phyloP scores from a whole-genome alignment of 352 stramenopile species.

The Pythium folliculosum region DNA sequence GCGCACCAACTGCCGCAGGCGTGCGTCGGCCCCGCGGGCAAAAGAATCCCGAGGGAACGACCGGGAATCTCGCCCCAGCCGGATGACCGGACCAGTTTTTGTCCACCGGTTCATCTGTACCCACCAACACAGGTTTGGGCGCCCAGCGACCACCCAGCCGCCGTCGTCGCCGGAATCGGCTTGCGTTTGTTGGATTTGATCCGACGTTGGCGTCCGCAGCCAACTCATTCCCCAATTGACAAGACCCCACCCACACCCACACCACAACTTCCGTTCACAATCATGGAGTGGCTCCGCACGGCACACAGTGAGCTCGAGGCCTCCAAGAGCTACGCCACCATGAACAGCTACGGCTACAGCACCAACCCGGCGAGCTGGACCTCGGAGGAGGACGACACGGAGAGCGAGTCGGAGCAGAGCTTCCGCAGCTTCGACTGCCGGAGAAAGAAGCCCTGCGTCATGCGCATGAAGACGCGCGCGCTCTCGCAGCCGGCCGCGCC shows the following conservation, averaged over 20 bases:
- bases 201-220: conserved; percentile 5
- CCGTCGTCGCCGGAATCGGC: conserved; percentile 1
- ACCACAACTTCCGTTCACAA: neutral
- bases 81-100: conserved; percentile 26
- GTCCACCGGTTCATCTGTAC: conserved; percentile 18
- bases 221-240: conserved; percentile 36
- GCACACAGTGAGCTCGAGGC: conserved; percentile 1
- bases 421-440: conserved; percentile 53
- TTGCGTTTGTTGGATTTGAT: conserved; percentile 17
- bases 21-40: conserved; percentile 8
- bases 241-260: conserved; percentile 16
- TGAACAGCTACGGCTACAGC: conserved; percentile 16
- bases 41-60: conserved; percentile 15
- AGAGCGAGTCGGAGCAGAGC: conserved; percentile 64
- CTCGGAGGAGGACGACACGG: conserved; percentile 61
- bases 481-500: conserved; percentile 23
- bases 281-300: conserved; percentile 24
- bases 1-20: conserved; percentile 21
- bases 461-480: conserved; percentile 23
- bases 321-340: neutral
- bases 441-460: conserved; percentile 47
- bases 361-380: conserved; percentile 37
- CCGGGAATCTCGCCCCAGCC: conserved; percentile 18
- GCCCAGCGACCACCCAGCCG: conserved; percentile 10
- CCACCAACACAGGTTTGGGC: conserved; percentile 16